Conservation (phyloP, 441 rosid genomes). For the Hura crepitans region DNA sequence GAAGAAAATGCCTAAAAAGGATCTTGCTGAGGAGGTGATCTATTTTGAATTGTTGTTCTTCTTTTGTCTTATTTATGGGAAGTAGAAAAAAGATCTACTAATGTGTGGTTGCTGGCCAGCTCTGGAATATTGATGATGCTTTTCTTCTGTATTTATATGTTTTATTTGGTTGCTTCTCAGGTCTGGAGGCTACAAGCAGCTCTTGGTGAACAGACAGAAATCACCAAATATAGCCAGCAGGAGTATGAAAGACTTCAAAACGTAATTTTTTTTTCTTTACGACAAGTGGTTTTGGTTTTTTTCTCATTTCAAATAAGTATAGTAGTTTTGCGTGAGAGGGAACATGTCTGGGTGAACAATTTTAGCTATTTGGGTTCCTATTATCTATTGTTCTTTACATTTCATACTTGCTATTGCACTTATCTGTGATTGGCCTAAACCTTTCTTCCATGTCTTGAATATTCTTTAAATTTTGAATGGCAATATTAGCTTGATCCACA, state of each 20-base stretch:
- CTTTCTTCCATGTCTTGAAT: constrained; percentile 7
- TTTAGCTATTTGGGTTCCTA: background rate
- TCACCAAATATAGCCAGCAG: constrained; percentile 80
- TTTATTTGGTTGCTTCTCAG: constrained; percentile 34
- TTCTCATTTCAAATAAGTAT: background rate
- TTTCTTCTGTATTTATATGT: background rate
- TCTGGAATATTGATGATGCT: background rate
- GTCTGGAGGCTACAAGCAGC: constrained; percentile 99
- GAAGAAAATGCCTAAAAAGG: constrained; percentile 92
- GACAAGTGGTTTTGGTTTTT: background rate
- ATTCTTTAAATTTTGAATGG: constrained; percentile 8
- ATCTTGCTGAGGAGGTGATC: constrained; percentile 91
- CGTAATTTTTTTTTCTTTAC: constrained; percentile 40
- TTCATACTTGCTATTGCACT: background rate
- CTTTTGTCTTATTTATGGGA: constrained; percentile 15
- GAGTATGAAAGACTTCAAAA: constrained; percentile 93
- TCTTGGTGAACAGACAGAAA: constrained; percentile 93
- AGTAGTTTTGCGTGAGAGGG: background rate
- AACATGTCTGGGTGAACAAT: constrained; percentile 8
- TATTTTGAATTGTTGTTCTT: constrained; percentile 8
- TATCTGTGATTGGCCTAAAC: background rate
- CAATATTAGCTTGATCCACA: background rate
- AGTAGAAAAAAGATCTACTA: background rate
- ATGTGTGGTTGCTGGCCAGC: constrained; percentile 2
- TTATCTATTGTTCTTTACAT: background rate